These are phyloP conservation scores for Trichocomaceae sp. DNA, from an alignment of 2,329 filamentous ascomycete genomes.

Conservation along the genomic window DNA sequence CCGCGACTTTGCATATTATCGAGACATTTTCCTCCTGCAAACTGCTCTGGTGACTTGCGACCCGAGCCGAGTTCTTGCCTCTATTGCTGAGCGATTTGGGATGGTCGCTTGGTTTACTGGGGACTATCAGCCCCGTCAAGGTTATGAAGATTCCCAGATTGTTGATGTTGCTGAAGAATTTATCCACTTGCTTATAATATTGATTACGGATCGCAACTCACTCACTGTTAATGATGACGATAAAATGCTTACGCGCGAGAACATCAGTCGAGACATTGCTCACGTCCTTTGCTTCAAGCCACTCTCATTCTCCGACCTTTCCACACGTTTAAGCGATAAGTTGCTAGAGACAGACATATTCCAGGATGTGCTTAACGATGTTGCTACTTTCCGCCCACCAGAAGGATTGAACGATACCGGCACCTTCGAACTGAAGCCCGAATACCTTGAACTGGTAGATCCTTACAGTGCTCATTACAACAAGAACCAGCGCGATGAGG, in stretches of 20 bases:
- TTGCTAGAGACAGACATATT: slow-evolving; percentile 86
- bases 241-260: slow-evolving; percentile 53
- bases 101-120: slow-evolving; percentile 83
- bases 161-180: slow-evolving; percentile 94
- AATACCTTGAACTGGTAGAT: slow-evolving; percentile 82
- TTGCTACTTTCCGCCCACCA: slow-evolving; percentile 82
- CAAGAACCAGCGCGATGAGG: slow-evolving; percentile 94
- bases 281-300: slow-evolving; percentile 96
- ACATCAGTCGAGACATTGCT: slow-evolving; percentile 80
- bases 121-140: slow-evolving; percentile 64
- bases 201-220: slow-evolving; percentile 81
- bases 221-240: slow-evolving; percentile 44
- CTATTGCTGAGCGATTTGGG: slow-evolving; percentile 85
- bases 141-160: slow-evolving; percentile 79
- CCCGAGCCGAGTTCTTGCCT: slow-evolving; percentile 74
- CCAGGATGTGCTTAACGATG: slow-evolving; percentile 72
- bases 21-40: slow-evolving; percentile 90
- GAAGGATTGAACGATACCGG: slow-evolving; percentile 90
- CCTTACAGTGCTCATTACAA: slow-evolving; percentile 95
- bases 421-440: slow-evolving; percentile 83
- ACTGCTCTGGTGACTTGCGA: slow-evolving; percentile 82
- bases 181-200: slow-evolving; percentile 82
- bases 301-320: slow-evolving; percentile 87
- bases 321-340: slow-evolving; percentile 76
- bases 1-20: slow-evolving; percentile 85